Evolutionary conservation across 805 yeast genomes (phyloP).

Genomic region (Jamesozyma lodderae): DNA sequence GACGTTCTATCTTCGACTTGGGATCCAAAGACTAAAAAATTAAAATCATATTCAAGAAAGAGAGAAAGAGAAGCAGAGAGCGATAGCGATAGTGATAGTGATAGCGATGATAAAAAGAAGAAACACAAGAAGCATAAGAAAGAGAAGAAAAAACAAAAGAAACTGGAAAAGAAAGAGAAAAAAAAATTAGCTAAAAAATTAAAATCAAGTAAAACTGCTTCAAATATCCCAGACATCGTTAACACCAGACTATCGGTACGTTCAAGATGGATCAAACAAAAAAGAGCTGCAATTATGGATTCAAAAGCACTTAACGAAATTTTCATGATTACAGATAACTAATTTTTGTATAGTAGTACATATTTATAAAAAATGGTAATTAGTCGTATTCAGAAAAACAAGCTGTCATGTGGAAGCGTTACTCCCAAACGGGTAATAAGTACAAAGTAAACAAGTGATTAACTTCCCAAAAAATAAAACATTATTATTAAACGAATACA

Average conservation of each 20-base stretch:
- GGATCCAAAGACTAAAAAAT: slow-evolving; percentile 47
- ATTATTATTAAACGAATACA: too few relatives aligned
- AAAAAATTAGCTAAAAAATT: slow-evolving; percentile 10
- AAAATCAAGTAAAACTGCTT: slow-evolving; percentile 17
- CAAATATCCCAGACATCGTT: slow-evolving; percentile 27
- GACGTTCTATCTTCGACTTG: slow-evolving; percentile 77
- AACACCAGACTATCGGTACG: slow-evolving; percentile 63
- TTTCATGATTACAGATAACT: slow-evolving; percentile 62
- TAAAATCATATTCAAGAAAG: slow-evolving; percentile 28
- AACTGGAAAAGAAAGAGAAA: slow-evolving; percentile 22
- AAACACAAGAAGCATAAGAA: slow-evolving; percentile 28
- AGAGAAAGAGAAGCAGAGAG: slow-evolving; percentile 25
- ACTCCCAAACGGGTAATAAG: too few relatives aligned
- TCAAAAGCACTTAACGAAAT: slow-evolving; percentile 83
- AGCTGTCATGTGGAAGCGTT: too few relatives aligned
- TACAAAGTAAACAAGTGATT: too few relatives aligned
- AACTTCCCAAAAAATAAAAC: too few relatives aligned
- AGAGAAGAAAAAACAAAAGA: slow-evolving; percentile 22
- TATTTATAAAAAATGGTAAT: too few relatives aligned
- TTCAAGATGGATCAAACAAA: slow-evolving; percentile 81
- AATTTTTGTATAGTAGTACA: too few relatives aligned
- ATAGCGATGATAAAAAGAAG: slow-evolving; percentile 26
- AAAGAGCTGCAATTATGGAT: slow-evolving; percentile 86
- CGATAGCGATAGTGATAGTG: slow-evolving; percentile 22
- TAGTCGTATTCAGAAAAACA: too few relatives aligned